phyloP scores from a whole-genome alignment of 2,329 filamentous ascomycete species.

The Verticillium nonalfalfae region DNA sequence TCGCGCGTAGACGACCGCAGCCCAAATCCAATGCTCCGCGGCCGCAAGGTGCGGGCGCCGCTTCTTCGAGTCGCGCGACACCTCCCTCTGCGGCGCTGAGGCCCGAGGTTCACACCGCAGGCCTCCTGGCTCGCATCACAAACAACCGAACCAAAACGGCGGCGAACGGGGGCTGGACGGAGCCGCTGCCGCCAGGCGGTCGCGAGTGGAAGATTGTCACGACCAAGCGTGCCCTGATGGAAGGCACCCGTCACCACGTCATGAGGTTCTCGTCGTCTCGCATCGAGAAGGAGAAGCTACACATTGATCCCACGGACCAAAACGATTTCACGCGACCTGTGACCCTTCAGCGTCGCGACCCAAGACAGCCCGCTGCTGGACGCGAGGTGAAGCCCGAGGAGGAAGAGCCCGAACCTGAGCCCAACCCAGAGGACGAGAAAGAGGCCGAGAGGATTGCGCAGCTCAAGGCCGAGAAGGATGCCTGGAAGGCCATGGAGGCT shows the following conservation, averaged over 20 bases:
- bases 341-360: slow-evolving; percentile 82
- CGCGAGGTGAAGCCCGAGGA: slow-evolving; percentile 56
- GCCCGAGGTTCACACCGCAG: not conserved
- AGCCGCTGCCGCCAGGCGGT: slow-evolving; percentile 34
- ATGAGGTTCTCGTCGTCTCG: slow-evolving; percentile 68
- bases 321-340: slow-evolving; percentile 83
- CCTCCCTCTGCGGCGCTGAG: not conserved
- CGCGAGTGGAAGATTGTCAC: slow-evolving; percentile 59
- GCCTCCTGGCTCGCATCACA: not conserved
- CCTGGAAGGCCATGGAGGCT: slow-evolving; percentile 77
- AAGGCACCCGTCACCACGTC: slow-evolving; percentile 79
- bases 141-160: slow-evolving; percentile 9
- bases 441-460: slow-evolving; percentile 63
- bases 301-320: slow-evolving; percentile 62
- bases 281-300: slow-evolving; percentile 39
- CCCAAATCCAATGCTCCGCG: slow-evolving; percentile 14
- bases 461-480: slow-evolving; percentile 70
- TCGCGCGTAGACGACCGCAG: slow-evolving; percentile 50
- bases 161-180: slow-evolving; percentile 49
- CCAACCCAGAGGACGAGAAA: slow-evolving; percentile 43
- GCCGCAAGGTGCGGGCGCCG: not conserved
- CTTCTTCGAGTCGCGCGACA: not conserved
- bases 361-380: slow-evolving; percentile 60
- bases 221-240: slow-evolving; percentile 72
- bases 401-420: slow-evolving; percentile 21